phyloP scores from a whole-genome alignment of 2,329 filamentous ascomycete species.

The Arthroderma sp. region DNA sequence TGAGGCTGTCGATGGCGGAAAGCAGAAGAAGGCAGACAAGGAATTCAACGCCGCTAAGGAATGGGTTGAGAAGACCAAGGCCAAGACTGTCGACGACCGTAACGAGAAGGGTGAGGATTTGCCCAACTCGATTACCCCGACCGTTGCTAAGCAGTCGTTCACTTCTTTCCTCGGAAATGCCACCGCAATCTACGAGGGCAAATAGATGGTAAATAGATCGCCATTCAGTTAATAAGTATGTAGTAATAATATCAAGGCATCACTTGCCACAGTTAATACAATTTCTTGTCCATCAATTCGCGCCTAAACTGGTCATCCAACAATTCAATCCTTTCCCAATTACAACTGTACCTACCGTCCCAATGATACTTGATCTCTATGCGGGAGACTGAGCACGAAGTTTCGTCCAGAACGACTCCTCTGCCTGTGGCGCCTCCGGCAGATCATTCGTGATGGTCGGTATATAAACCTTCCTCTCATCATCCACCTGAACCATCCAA shows the following conservation, averaged over 20 bases:
- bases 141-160: conserved; percentile 2
- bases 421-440: too few relatives aligned
- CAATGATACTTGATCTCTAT: too few relatives aligned
- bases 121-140: conserved; percentile 2
- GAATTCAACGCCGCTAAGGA: conserved; percentile 10
- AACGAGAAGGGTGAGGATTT: conserved; percentile 5
- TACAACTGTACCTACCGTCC: too few relatives aligned
- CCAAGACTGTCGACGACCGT: not conserved
- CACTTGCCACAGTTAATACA: too few relatives aligned
- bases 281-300: too few relatives aligned
- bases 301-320: too few relatives aligned
- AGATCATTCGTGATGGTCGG: not conserved
- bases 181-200: conserved; percentile 3
- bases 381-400: too few relatives aligned
- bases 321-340: too few relatives aligned
- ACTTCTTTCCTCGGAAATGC: conserved; percentile 1
- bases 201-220: not conserved
- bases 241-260: too few relatives aligned
- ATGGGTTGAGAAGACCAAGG: conserved; percentile 7
- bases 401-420: too few relatives aligned
- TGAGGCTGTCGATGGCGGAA: conserved; percentile 8
- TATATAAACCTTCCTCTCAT: not conserved
- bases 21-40: conserved; percentile 10
- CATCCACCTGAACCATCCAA: not conserved
- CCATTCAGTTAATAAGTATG: too few relatives aligned